Conservation (phyloP, 2,329 filamentous ascomycete species). For the Colletotrichum lini region DNA sequence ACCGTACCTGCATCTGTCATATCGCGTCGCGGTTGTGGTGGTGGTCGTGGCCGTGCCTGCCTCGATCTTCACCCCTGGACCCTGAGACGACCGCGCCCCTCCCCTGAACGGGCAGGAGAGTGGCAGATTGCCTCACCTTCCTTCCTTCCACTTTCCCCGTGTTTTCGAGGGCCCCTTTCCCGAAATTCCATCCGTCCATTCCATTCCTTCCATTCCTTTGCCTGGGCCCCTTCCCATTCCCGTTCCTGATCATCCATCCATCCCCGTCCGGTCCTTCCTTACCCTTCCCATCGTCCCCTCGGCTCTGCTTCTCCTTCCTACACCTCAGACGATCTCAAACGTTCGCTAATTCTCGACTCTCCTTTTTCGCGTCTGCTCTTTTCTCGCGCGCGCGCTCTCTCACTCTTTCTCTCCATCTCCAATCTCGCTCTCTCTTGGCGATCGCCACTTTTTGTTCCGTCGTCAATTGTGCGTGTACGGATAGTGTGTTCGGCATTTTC, state of each 20-base stretch:
- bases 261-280: slow-evolving; percentile 28
- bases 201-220: slow-evolving; percentile 13
- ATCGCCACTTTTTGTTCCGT: slow-evolving; percentile 18
- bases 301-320: slow-evolving; percentile 14
- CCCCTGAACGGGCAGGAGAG: slow-evolving; percentile 27
- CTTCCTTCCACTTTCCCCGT: slow-evolving; percentile 34
- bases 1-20: neutral
- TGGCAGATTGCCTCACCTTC: slow-evolving; percentile 36
- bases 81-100: slow-evolving; percentile 35
- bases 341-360: slow-evolving; percentile 13
- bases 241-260: neutral
- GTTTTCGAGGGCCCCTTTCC: slow-evolving; percentile 27
- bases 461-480: neutral
- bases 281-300: slow-evolving; percentile 11
- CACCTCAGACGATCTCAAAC: slow-evolving; percentile 23
- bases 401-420: neutral
- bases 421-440: slow-evolving; percentile 1
- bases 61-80: slow-evolving; percentile 4
- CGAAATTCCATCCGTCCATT: slow-evolving; percentile 30
- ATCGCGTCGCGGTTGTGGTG: neutral
- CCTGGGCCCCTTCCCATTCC: slow-evolving; percentile 16
- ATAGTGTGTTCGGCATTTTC: neutral
- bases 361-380: neutral
- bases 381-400: neutral
- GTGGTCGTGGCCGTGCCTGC: neutral